These are phyloP conservation scores for Apiospora pterosperma DNA, from an alignment of 2,329 filamentous ascomycete species.

Conservation along the genomic window DNA sequence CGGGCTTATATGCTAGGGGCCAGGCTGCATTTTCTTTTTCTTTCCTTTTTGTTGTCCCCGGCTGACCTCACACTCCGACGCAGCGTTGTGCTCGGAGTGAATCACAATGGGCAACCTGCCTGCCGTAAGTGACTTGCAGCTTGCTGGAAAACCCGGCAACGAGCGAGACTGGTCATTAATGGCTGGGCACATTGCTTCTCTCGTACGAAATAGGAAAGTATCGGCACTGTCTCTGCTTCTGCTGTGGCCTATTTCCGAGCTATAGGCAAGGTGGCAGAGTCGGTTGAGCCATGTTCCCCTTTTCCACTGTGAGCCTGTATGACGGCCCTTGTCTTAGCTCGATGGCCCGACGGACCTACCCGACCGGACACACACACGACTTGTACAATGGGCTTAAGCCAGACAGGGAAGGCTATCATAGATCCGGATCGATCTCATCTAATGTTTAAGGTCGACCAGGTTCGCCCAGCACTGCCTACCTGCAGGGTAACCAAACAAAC, in stretches of 20 bases:
- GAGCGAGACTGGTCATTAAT: not conserved
- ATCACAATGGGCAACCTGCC: not conserved
- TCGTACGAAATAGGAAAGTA: not conserved
- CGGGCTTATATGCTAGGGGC: not conserved
- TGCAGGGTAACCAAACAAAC: not conserved
- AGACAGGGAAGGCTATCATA: not conserved
- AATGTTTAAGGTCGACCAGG: not conserved
- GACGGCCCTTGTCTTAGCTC: not conserved
- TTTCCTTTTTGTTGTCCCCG: too few species aligned
- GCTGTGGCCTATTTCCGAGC: not conserved
- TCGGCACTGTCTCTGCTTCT: not conserved
- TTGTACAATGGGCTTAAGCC: not conserved
- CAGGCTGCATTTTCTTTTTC: not conserved
- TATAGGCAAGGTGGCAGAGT: not conserved
- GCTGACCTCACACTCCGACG: not conserved
- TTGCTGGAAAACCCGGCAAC: not conserved
- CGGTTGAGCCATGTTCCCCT: not conserved
- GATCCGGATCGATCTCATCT: not conserved
- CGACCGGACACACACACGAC: not conserved
- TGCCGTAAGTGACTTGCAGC: not conserved
- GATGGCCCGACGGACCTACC: not conserved
- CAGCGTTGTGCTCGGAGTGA: not conserved
- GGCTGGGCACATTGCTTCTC: not conserved
- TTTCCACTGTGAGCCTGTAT: not conserved
- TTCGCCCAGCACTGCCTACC: not conserved